These are phyloP conservation scores for Hygrophila difformis DNA, from an alignment of 257 asterid genomes.

Conservation along the genomic window DNA sequence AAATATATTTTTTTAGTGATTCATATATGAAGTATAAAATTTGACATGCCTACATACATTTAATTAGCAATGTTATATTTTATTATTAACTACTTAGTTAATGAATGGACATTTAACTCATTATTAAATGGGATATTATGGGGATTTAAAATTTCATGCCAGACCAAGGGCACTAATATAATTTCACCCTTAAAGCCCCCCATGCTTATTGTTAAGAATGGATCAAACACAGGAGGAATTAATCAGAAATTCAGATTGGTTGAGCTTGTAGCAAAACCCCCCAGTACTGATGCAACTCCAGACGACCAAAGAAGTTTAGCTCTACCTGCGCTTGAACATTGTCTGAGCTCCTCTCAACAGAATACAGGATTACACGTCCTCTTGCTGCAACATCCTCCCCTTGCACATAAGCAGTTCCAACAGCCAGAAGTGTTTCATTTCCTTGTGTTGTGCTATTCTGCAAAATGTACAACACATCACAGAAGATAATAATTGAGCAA, in stretches of 20 bases:
- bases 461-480: slow-evolving; percentile 13
- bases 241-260: slow-evolving; percentile 8
- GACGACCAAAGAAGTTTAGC: slow-evolving; percentile 10
- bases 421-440: slow-evolving; percentile 85
- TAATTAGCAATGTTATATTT: too few relatives aligned
- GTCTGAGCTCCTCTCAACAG: slow-evolving; percentile 65
- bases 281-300: slow-evolving; percentile 6
- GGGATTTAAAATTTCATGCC: too few relatives aligned
- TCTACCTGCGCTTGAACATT: slow-evolving; percentile 55
- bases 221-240: slow-evolving; percentile 8
- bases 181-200: too few relatives aligned
- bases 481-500: slow-evolving; percentile 5
- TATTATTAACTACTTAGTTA: too few relatives aligned
- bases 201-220: too few relatives aligned
- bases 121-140: too few relatives aligned
- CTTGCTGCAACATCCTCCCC: slow-evolving; percentile 99
- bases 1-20: too few relatives aligned
- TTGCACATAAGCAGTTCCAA: slow-evolving; percentile 97
- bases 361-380: slow-evolving; percentile 84
- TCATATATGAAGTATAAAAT: too few relatives aligned
- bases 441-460: slow-evolving; percentile 77
- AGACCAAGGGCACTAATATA: too few relatives aligned
- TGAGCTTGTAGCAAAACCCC: slow-evolving; percentile 4
- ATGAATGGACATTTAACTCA: too few relatives aligned
- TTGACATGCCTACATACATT: too few relatives aligned